Conservation (phyloP, 306 rosid species). For the Castanopsis chinensis region DNA sequence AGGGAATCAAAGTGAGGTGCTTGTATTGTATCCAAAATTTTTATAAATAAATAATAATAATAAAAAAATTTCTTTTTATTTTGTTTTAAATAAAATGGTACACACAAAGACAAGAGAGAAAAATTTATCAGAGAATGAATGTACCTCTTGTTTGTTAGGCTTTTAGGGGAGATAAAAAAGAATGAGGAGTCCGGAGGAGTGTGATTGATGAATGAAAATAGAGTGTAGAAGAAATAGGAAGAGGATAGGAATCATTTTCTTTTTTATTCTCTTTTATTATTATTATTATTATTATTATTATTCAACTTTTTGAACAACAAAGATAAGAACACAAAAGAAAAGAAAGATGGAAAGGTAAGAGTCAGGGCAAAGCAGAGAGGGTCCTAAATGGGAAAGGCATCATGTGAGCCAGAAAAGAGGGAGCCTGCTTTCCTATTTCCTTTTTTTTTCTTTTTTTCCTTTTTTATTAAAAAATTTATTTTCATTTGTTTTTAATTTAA, state of each 20-base stretch:
- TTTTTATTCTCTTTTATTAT: no score
- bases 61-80: no score
- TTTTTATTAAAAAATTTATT: neutral
- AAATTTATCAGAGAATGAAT: neutral
- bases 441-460: neutral
- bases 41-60: no score
- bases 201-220: neutral
- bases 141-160: neutral
- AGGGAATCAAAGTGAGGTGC: slow-evolving; percentile 25
- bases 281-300: neutral
- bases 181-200: neutral
- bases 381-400: slow-evolving; percentile 31
- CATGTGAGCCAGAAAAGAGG: slow-evolving; percentile 54
- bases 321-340: slow-evolving; percentile 17
- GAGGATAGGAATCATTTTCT: neutral
- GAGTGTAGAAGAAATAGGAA: neutral
- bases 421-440: slow-evolving; percentile 41
- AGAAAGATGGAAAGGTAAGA: slow-evolving; percentile 8
- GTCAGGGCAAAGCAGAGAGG: slow-evolving; percentile 32
- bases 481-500: neutral
- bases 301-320: slow-evolving; percentile 3
- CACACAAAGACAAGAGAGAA: neutral
- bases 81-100: neutral
- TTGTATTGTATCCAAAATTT: neutral
- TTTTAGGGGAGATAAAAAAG: no score